Base-by-base conservation (phyloP, 148 eudicot species). In the Arbutus unedo region DNA sequence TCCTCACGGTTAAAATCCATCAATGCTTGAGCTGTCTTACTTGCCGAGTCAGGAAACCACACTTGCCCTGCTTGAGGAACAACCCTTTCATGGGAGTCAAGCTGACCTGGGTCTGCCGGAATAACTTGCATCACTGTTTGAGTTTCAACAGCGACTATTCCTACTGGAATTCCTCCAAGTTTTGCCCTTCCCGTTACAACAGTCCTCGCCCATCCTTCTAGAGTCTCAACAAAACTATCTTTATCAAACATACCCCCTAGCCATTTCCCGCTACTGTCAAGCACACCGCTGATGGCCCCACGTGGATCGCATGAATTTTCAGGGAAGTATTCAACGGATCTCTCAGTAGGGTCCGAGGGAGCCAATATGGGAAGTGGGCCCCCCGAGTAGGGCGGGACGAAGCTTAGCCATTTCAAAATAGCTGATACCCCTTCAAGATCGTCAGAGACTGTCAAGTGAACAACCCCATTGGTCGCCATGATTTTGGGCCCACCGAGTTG, bases 11-110 rank as follows among this genome's bases (percentile, higher is more conserved):
- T 97, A 81, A 97, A 97, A 84, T 97, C 99, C 94, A 97, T 88
- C 87, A 97, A 70, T 13, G 99, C 98, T 87, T 97, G 99, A n/a
- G 99, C 98, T 3, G 99, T 97, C 83, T 97, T 97, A 2, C 88
- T 86, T 13, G 99, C 99, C n/a, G 99, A 97, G 84, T 97, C 99
- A 0, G 99, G 99, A 83, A 97, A 97, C 99, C 99, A 97, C 2
- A 97, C 99, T 84, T 97, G 99, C 47, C 99, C 99, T 0, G 99
- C 99, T 90, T 97, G 99, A 23, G 99, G 99, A n/a, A 94, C 98
- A 19, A 94, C 95, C 86, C 99, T 85, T 82, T 97, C 99, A 41
- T 93, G 97, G 9, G 99, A 97, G 82, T 97, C 99, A 1, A 93
- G 95, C 87, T 97, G 99, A 66, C 99, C 99, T 0, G 99, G 99